Evolutionary conservation across 225 moss, liverwort and hornwort species (phyloP).

Genomic region (Bryoerythrophyllum caledonicum): DNA sequence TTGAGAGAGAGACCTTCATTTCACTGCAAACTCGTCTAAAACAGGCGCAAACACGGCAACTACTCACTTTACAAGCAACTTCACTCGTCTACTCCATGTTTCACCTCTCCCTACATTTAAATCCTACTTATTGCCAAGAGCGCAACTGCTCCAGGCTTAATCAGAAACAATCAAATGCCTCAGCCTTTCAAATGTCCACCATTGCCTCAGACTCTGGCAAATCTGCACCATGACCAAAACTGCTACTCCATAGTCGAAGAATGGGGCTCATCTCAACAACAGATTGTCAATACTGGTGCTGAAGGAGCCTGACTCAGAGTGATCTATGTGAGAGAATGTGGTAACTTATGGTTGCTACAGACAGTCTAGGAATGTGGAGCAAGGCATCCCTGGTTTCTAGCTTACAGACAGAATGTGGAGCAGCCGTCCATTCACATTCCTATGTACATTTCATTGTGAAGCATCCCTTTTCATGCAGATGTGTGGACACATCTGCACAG

Average conservation of each 20-base stretch:
- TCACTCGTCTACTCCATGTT: neutral
- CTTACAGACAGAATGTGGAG: constrained; percentile 12
- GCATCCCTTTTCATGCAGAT: neutral
- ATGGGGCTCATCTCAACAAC: neutral
- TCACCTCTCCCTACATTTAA: neutral
- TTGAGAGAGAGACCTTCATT: neutral
- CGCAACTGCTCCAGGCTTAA: neutral
- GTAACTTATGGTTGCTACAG: neutral
- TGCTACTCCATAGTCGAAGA: neutral
- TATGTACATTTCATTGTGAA: neutral
- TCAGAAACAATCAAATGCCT: neutral
- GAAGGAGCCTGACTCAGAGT: neutral
- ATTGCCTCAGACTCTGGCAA: neutral
- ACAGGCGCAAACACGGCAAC: neutral
- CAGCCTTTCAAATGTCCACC: neutral
- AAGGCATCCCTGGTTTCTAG: neutral
- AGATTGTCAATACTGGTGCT: neutral
- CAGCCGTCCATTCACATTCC: neutral
- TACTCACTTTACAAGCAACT: neutral
- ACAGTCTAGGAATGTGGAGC: constrained; percentile 2
- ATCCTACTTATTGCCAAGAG: neutral
- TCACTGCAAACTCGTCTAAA: neutral
- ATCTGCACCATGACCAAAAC: neutral
- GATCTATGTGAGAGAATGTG: neutral
- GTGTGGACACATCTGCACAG: too few species aligned